These are phyloP conservation scores for Pontederia crassipes DNA, from an alignment of 176 grass and related monocot genomes.

Conservation along the genomic window DNA sequence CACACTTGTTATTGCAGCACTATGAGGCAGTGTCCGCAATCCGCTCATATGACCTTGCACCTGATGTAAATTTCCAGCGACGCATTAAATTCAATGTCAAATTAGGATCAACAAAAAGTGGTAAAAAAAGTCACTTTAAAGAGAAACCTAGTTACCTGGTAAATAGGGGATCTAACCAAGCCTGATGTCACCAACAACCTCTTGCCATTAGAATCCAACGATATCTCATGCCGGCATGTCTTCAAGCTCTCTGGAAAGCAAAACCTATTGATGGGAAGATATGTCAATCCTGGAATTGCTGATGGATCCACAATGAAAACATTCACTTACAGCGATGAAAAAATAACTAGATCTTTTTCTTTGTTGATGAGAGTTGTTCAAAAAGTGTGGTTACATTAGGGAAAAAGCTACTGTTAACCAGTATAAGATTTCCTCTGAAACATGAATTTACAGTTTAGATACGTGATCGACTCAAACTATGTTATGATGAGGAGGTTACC, in stretches of 20 bases:
- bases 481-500: no score
- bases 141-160: slow-evolving; percentile 37
- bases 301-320: no score
- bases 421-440: no score
- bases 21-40: slow-evolving; percentile 57
- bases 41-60: slow-evolving; percentile 72
- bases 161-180: slow-evolving; percentile 88
- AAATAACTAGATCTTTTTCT: no score
- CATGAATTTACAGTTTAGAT: no score
- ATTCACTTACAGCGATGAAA: no score
- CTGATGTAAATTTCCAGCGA: slow-evolving; percentile 25
- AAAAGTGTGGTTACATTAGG: no score
- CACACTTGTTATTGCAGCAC: slow-evolving; percentile 57
- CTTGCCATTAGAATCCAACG: slow-evolving; percentile 75
- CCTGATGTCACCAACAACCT: slow-evolving; percentile 71
- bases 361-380: no score
- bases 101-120: neutral
- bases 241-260: slow-evolving; percentile 73
- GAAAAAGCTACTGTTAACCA: no score
- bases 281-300: neutral
- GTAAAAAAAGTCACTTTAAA: neutral
- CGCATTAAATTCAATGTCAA: slow-evolving; percentile 7
- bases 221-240: slow-evolving; percentile 64
- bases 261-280: slow-evolving; percentile 45
- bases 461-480: no score